phyloP scores from a whole-genome alignment of 2,329 filamentous ascomycete genomes.

The Aspergillus novofumigatus region DNA sequence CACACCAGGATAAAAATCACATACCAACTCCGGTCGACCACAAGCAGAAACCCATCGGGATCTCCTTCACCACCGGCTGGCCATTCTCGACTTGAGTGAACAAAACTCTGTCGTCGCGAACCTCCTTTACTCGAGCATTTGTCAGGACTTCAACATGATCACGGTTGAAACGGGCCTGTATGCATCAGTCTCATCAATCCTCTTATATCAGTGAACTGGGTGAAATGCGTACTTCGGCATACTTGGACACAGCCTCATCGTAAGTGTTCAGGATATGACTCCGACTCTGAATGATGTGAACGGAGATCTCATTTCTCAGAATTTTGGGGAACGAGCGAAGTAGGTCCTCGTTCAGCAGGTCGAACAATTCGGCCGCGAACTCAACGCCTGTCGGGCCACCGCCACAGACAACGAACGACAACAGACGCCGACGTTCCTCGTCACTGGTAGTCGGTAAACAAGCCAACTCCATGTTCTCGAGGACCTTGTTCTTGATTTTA shows the following conservation, averaged over 20 bases:
- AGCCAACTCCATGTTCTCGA: constrained; percentile 84
- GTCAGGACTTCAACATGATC: constrained; percentile 90
- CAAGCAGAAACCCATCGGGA: constrained; percentile 92
- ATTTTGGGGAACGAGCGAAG: constrained; percentile 78
- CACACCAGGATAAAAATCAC: constrained; percentile 12
- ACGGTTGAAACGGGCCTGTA: constrained; percentile 70
- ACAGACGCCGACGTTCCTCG: constrained; percentile 75
- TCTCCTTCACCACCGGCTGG: constrained; percentile 76
- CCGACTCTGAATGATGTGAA: constrained; percentile 92
- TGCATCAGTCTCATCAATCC: constrained; percentile 3
- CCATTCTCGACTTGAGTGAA: constrained; percentile 83
- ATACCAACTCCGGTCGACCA: constrained; percentile 88
- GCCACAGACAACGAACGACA: constrained; percentile 95
- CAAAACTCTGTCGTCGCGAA: constrained; percentile 74
- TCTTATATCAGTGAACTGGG: neutral
- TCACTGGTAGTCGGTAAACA: constrained; percentile 91
- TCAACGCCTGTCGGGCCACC: constrained; percentile 96
- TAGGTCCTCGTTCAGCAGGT: constrained; percentile 93
- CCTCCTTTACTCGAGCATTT: constrained; percentile 89
- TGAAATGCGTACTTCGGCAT: constrained; percentile 63
- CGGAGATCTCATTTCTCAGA: constrained; percentile 94
- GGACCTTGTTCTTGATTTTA: constrained; percentile 79
- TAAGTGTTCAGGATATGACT: constrained; percentile 97
- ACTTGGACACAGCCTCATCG: constrained; percentile 87
- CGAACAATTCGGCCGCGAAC: constrained; percentile 93